These are phyloP conservation scores for Pueraria montana DNA, from an alignment of 306 rosid genomes.

Conservation along the genomic window DNA sequence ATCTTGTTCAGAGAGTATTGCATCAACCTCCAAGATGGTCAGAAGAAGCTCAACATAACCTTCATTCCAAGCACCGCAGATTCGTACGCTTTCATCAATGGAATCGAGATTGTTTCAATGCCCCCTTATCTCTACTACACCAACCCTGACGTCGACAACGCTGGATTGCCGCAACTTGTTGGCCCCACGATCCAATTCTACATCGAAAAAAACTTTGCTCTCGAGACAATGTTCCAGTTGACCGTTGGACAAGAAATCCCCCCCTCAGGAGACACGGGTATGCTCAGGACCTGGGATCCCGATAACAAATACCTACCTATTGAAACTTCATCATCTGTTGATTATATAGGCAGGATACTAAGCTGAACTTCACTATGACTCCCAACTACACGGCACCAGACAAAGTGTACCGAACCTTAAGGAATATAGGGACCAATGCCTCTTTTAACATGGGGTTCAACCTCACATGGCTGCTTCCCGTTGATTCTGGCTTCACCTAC, in stretches of 20 bases:
- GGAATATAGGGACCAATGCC: neutral
- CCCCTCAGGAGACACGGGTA: neutral
- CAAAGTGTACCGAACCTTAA: neutral
- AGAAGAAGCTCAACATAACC: neutral
- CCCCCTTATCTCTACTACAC: constrained; percentile 23
- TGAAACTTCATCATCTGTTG: neutral
- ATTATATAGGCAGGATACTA: rapidly evolving
- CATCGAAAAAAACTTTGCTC: neutral
- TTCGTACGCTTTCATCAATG: constrained; percentile 14
- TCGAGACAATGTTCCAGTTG: neutral
- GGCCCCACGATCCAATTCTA: rapidly evolving
- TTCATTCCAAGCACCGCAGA: neutral
- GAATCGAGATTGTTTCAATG: neutral
- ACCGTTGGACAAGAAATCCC: neutral
- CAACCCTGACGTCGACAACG: neutral
- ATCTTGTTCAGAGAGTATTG: constrained; percentile 46
- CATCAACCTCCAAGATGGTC: neutral
- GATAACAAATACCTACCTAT: neutral
- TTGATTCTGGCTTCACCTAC: constrained; percentile 11
- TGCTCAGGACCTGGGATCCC: neutral
- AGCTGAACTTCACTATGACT: neutral
- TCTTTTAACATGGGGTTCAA: neutral
- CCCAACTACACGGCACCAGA: constrained; percentile 8
- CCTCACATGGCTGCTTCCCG: neutral
- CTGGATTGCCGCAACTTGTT: neutral